A percentile compares a stretch with the other conserved stretches of the same genome.
These are phyloP conservation scores for Globisporangium ultimum DNA, from an alignment of 352 stramenopile species.

Conservation along the genomic window DNA sequence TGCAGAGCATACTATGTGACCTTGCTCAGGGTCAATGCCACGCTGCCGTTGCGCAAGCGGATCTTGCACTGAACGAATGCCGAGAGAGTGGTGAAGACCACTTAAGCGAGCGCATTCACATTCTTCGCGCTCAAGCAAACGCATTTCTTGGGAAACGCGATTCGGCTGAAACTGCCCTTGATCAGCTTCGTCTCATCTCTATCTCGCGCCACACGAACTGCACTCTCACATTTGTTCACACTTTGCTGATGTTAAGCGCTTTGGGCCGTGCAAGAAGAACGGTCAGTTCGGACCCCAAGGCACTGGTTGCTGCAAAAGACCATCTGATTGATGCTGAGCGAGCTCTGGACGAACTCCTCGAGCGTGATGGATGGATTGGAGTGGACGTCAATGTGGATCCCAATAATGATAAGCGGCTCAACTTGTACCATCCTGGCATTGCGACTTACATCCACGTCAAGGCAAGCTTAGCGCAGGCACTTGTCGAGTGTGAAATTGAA, in stretches of 20 bases:
- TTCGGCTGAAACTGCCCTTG: constrained; percentile 20
- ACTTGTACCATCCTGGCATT: constrained; percentile 52
- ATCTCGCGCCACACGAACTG: constrained; percentile 18
- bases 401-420: constrained; percentile 29
- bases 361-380: constrained; percentile 62
- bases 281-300: constrained; percentile 7
- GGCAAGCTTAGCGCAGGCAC: constrained; percentile 36
- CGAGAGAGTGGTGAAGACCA: constrained; percentile 33
- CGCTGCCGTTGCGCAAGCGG: constrained; percentile 21
- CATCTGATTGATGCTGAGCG: constrained; percentile 37
- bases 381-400: constrained; percentile 11
- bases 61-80: constrained; percentile 35
- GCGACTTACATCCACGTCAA: constrained; percentile 50
- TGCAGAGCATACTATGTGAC: constrained; percentile 35
- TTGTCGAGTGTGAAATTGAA: constrained; percentile 40
- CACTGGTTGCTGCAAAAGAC: constrained; percentile 16
- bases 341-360: constrained; percentile 39
- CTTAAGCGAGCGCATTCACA: constrained; percentile 35
- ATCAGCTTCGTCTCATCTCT: constrained; percentile 20
- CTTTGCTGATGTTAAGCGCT: constrained; percentile 34
- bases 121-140: constrained; percentile 33
- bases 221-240: constrained; percentile 32
- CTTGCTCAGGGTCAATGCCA: constrained; percentile 30
- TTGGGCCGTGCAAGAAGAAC: constrained; percentile 34
- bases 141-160: constrained; percentile 37